phyloP scores from a whole-genome alignment of 1,284 basidiomycete species.

The Leccinum fuscescens region DNA sequence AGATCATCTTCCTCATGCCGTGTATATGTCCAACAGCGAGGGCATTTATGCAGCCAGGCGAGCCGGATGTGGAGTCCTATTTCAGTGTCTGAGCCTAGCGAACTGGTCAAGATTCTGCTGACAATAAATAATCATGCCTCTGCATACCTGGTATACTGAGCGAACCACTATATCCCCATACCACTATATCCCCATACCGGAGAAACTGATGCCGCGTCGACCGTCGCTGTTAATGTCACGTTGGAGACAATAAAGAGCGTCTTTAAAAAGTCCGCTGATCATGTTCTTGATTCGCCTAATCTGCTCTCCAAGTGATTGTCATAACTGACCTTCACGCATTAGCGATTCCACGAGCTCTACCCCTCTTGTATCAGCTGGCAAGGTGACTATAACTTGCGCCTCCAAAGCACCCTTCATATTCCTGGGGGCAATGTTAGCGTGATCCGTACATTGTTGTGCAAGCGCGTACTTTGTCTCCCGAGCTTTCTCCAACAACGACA shows the following conservation, averaged over 20 bases:
- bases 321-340: slow-evolving; percentile 47
- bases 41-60: slow-evolving; percentile 26
- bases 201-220: slow-evolving; percentile 36
- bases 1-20: slow-evolving; percentile 26
- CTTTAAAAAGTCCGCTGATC: slow-evolving; percentile 58
- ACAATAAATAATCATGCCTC: not conserved
- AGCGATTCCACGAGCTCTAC: slow-evolving; percentile 37
- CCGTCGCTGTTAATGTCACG: slow-evolving; percentile 47
- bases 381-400: slow-evolving; percentile 59
- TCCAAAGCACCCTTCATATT: slow-evolving; percentile 71
- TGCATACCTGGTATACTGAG: slow-evolving; percentile 44
- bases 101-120: not conserved
- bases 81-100: slow-evolving; percentile 17
- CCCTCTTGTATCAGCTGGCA: slow-evolving; percentile 37
- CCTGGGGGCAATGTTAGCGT: slow-evolving; percentile 36
- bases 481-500: slow-evolving; percentile 67
- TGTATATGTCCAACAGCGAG: slow-evolving; percentile 35
- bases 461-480: slow-evolving; percentile 59
- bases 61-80: slow-evolving; percentile 25
- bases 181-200: slow-evolving; percentile 37
- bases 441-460: not conserved
- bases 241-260: slow-evolving; percentile 79
- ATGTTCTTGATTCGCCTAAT: slow-evolving; percentile 3
- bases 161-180: slow-evolving; percentile 37
- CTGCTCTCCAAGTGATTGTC: not conserved